phyloP scores from a whole-genome alignment of 2,329 filamentous ascomycete species.

The Colletotrichum lentis region DNA sequence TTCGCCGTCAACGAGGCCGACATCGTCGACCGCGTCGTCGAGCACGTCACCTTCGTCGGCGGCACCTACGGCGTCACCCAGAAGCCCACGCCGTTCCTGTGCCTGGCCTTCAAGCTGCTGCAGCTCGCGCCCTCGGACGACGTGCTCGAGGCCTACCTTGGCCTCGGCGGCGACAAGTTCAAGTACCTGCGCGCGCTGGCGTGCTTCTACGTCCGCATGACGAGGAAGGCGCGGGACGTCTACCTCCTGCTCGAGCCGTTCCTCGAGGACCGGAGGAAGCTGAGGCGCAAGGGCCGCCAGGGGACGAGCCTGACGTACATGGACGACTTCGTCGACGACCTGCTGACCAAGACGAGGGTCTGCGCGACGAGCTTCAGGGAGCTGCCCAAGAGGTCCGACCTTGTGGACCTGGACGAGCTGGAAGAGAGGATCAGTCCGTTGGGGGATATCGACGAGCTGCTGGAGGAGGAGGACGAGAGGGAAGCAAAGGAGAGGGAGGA shows the following conservation, averaged over 20 bases:
- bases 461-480: slow-evolving; percentile 62
- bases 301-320: slow-evolving; percentile 81
- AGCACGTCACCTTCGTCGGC: slow-evolving; percentile 82
- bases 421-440: slow-evolving; percentile 86
- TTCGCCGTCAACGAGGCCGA: slow-evolving; percentile 89
- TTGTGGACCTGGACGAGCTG: slow-evolving; percentile 89
- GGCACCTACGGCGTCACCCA: slow-evolving; percentile 87
- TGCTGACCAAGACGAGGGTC: slow-evolving; percentile 86
- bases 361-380: slow-evolving; percentile 94
- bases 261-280: slow-evolving; percentile 81
- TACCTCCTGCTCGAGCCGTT: slow-evolving; percentile 83
- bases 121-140: slow-evolving; percentile 84
- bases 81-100: slow-evolving; percentile 91
- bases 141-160: slow-evolving; percentile 81
- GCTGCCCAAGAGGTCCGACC: slow-evolving; percentile 78
- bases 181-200: slow-evolving; percentile 91
- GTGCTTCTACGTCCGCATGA: slow-evolving; percentile 91
- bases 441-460: slow-evolving; percentile 77
- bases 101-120: slow-evolving; percentile 91
- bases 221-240: slow-evolving; percentile 81
- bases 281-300: slow-evolving; percentile 77
- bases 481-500: slow-evolving; percentile 42
- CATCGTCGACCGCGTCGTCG: slow-evolving; percentile 87
- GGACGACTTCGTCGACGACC: slow-evolving; percentile 93
- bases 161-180: slow-evolving; percentile 77